Evolutionary conservation across 176 grass and related monocot genomes (phyloP), one percentile per base, ranked within the genome.

Genomic region (Aechmea fasciata): DNA sequence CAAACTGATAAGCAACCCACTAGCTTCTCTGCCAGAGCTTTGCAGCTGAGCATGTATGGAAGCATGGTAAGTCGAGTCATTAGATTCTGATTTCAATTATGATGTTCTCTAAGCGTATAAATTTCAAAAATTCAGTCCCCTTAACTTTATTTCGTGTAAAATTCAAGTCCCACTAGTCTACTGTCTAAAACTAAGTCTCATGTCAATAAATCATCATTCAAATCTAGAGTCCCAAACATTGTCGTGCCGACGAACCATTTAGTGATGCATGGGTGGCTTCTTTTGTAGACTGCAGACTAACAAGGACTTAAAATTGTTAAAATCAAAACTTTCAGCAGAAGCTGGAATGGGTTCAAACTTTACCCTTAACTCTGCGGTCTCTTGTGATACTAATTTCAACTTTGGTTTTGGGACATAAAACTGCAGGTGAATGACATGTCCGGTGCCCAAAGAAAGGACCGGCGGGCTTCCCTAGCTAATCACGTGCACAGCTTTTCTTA

Each of bases 41-140:
- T 96, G 76, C 80, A 92, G 26, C 51, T 96, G 76, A 96, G 89
- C 86, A 92, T 85, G 69, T 96, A 92, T 26, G 93, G 93, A 24
- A 87, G 88, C 83, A 90, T 83, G 89, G 93, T 97, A 75, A 13
- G 71, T 69, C 7, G 52, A 19, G 19, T 12, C 3, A 68, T 22
- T 22, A 13, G 57, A 59, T 62, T 59, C 33, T 3, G 14, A 10
- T 10, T 14, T 49, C 15, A 19, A 6, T 23, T 26, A 26, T 26
- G 24, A 15, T 49, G 18, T 9, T 69, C 62, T 53, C 55, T 10
- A n/a, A 7, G 15, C 7, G 52, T 57, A 10, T 11, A 19, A 61
- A 61, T 65, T 8, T 28, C 17, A 17, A 9, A 3, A 33, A 18
- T 53, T 11, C 4, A 4, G n/a, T 53, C 3, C 69, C 10, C 6